phyloP scores from a whole-genome alignment of 345 rosid species.

The Reutealis trisperma region DNA sequence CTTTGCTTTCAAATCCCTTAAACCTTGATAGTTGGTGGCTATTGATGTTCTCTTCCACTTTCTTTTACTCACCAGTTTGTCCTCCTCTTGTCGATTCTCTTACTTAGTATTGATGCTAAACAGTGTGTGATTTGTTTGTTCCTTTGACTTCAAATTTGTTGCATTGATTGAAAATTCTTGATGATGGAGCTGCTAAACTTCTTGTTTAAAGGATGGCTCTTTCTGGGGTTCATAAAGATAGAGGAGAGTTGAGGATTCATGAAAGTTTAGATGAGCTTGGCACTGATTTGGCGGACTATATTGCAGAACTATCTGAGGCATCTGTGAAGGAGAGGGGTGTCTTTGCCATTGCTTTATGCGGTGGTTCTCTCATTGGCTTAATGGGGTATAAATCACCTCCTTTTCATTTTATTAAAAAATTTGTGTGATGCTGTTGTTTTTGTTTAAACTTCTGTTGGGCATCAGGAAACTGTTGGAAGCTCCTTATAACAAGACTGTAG shows the following conservation, averaged over 20 bases:
- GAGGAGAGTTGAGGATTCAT: slow-evolving; percentile 74
- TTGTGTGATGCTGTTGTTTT: slow-evolving; percentile 28
- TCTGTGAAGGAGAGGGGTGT: slow-evolving; percentile 78
- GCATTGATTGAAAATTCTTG: slow-evolving; percentile 15
- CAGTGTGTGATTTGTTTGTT: background rate
- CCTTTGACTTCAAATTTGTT: background rate
- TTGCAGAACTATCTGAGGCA: slow-evolving; percentile 81
- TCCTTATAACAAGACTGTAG: slow-evolving; percentile 81
- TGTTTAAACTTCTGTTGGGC: slow-evolving; percentile 28
- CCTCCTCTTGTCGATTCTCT: background rate
- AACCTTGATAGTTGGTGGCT: slow-evolving; percentile 8
- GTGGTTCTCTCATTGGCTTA: slow-evolving; percentile 78
- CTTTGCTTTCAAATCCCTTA: background rate
- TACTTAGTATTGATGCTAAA: background rate
- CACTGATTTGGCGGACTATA: slow-evolving; percentile 77
- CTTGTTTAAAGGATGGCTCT: slow-evolving; percentile 55
- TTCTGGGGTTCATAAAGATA: slow-evolving; percentile 54
- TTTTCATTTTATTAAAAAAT: slow-evolving; percentile 13
- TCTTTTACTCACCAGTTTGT: background rate
- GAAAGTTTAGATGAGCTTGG: slow-evolving; percentile 72
- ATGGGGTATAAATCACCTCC: slow-evolving; percentile 54
- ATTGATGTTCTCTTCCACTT: slow-evolving; percentile 10
- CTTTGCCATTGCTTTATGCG: slow-evolving; percentile 83
- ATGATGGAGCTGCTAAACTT: slow-evolving; percentile 28
- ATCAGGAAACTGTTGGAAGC: slow-evolving; percentile 80